Evolutionary conservation across 768 basidiomycete genomes (phyloP).

Genomic region (Omphalotus guepiniiformis): DNA sequence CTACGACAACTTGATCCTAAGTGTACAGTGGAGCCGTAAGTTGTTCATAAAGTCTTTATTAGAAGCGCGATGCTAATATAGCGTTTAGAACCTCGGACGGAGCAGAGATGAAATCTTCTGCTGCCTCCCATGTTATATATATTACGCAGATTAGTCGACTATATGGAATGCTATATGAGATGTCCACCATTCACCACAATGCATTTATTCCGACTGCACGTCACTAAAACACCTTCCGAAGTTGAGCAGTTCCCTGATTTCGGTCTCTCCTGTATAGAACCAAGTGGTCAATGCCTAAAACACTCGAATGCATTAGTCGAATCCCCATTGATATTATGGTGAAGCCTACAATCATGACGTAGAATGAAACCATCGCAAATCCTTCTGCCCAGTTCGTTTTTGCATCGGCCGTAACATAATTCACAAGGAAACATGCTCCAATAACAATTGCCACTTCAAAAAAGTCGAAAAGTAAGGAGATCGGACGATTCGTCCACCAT

Average conservation of each 20-base stretch:
- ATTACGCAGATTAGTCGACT: too few relatives aligned
- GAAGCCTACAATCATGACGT: constrained; percentile 50
- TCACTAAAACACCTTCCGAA: constrained; percentile 3
- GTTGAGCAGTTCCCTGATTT: constrained; percentile 3
- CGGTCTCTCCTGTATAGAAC: constrained; percentile 7
- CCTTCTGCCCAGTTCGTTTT: constrained; percentile 83
- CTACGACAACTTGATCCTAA: constrained; percentile 86
- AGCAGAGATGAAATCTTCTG: neutral
- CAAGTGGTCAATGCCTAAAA: constrained; percentile 7
- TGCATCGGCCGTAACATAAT: constrained; percentile 73
- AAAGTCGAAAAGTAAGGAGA: constrained; percentile 65
- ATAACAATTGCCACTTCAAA: constrained; percentile 65
- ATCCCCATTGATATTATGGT: neutral
- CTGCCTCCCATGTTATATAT: too few relatives aligned
- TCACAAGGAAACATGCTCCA: constrained; percentile 70
- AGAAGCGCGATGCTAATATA: neutral
- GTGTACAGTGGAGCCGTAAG: constrained; percentile 62
- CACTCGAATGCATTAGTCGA: neutral
- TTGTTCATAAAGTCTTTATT: constrained; percentile 11
- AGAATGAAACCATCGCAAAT: constrained; percentile 60
- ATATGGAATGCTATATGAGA: neutral
- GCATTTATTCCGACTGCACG: neutral
- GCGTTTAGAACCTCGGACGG: neutral
- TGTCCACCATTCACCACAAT: neutral
- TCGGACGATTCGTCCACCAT: constrained; percentile 61